Percentiles rank a stretch among this genome's conserved stretches.
Evolutionary conservation across 345 rosid genomes (phyloP).

Genomic region (Arabidopsis arenosa): DNA sequence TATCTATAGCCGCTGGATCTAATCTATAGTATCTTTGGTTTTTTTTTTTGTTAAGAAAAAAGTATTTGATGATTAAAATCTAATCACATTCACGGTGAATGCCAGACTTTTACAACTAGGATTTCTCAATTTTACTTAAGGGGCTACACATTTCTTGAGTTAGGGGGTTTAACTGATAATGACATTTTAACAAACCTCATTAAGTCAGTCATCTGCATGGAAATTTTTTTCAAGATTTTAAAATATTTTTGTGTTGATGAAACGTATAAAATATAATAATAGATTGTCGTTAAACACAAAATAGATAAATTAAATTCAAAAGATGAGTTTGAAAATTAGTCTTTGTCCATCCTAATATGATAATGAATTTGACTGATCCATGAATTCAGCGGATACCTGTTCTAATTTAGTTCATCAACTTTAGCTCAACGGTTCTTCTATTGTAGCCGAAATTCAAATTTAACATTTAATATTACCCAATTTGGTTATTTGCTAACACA

Average conservation of each 20-base stretch:
- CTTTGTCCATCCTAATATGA: slow-evolving; percentile 27
- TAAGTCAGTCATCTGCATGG: slow-evolving; percentile 43
- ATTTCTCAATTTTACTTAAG: slow-evolving; percentile 33
- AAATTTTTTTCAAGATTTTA: not conserved
- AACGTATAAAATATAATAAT: slow-evolving; percentile 20
- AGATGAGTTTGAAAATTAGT: slow-evolving; percentile 31
- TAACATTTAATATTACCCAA: slow-evolving; percentile 9
- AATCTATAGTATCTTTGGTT: not conserved
- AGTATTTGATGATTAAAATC: not conserved
- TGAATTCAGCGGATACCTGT: slow-evolving; percentile 31
- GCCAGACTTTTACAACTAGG: slow-evolving; percentile 39
- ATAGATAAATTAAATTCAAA: slow-evolving; percentile 15
- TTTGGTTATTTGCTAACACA: not conserved
- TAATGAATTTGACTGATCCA: slow-evolving; percentile 29
- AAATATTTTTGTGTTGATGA: not conserved
- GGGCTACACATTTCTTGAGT: slow-evolving; percentile 38
- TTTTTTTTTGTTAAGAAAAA: not conserved
- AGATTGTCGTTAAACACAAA: slow-evolving; percentile 37
- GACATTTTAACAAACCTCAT: slow-evolving; percentile 47
- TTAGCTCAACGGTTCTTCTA: slow-evolving; percentile 45
- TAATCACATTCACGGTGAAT: slow-evolving; percentile 14
- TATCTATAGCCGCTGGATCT: slow-evolving; percentile 18
- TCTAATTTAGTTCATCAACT: slow-evolving; percentile 44
- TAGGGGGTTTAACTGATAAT: slow-evolving; percentile 35
- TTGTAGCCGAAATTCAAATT: slow-evolving; percentile 16